Conservation (phyloP, 495 filamentous ascomycete genomes). For the Penicillium turbatum region DNA sequence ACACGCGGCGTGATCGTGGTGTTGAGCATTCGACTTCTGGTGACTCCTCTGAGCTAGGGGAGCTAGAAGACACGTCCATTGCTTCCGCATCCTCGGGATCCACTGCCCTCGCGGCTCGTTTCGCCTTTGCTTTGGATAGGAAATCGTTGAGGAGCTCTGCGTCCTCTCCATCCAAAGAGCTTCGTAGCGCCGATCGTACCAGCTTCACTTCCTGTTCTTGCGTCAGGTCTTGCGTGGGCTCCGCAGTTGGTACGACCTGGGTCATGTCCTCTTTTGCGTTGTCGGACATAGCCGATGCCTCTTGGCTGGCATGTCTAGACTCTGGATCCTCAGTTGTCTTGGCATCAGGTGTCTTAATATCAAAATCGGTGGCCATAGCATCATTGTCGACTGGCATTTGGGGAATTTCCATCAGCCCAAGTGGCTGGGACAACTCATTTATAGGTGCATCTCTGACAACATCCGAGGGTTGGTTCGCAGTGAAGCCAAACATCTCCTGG, state of each 20-base stretch:
- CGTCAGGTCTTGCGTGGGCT: conserved; percentile 24
- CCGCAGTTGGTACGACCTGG: conserved; percentile 7
- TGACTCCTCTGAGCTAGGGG: conserved; percentile 18
- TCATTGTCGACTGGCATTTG: conserved; percentile 17
- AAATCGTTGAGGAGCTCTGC: conserved; percentile 58
- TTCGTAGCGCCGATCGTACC: conserved; percentile 41
- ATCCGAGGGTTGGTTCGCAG: conserved; percentile 7
- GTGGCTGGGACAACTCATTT: conserved; percentile 9
- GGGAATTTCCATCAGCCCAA: conserved; percentile 2
- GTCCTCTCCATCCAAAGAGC: conserved; percentile 51
- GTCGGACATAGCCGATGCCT: neutral
- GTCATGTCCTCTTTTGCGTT: conserved; percentile 4
- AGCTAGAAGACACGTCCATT: conserved; percentile 13
- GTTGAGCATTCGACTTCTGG: conserved; percentile 30
- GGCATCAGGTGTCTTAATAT: conserved; percentile 4
- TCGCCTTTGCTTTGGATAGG: conserved; percentile 55
- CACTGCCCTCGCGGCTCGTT: conserved; percentile 49
- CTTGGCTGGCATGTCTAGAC: conserved; percentile 5
- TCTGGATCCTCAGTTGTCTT: conserved; percentile 13
- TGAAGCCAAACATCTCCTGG: neutral
- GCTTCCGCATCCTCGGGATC: conserved; percentile 22
- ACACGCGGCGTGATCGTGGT: conserved; percentile 43
- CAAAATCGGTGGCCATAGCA: neutral
- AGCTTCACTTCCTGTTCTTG: conserved; percentile 35
- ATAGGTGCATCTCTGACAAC: conserved; percentile 10